These are phyloP conservation scores for Tarenaya hassleriana DNA, from an alignment of 345 rosid species.

Conservation along the genomic window DNA sequence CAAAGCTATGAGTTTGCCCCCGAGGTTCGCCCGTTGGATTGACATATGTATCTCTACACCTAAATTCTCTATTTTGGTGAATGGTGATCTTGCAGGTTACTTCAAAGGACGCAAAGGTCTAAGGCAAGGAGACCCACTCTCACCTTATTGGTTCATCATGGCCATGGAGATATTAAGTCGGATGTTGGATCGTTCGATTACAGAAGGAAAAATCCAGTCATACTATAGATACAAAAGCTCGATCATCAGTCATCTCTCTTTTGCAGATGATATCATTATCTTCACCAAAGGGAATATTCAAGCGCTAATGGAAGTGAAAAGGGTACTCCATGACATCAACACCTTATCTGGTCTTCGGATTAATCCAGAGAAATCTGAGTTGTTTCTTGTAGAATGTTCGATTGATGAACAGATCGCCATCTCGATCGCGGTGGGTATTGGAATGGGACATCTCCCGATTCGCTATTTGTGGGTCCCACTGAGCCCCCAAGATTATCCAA, in stretches of 20 bases:
- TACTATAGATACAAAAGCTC: not conserved
- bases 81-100: not conserved
- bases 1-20: fast-evolving
- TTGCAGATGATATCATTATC: not conserved
- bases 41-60: not conserved
- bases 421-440: too few species aligned
- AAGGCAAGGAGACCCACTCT: not conserved
- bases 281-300: not conserved
- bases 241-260: not conserved
- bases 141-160: not conserved
- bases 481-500: too few species aligned
- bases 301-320: not conserved
- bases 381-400: not conserved
- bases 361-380: not conserved
- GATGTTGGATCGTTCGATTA: not conserved
- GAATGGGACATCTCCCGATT: too few species aligned
- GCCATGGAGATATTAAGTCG: not conserved
- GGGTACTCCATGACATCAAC: not conserved
- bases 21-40: not conserved
- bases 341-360: not conserved
- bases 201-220: too few species aligned
- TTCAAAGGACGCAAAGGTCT: not conserved
- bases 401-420: too few species aligned
- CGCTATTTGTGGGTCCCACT: too few species aligned
- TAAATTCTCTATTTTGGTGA: fast-evolving